Evolutionary conservation across 2,329 filamentous ascomycete genomes (phyloP), one percentile per base, ranked within the genome.

Genomic region (Neofusicoccum laricinum): DNA sequence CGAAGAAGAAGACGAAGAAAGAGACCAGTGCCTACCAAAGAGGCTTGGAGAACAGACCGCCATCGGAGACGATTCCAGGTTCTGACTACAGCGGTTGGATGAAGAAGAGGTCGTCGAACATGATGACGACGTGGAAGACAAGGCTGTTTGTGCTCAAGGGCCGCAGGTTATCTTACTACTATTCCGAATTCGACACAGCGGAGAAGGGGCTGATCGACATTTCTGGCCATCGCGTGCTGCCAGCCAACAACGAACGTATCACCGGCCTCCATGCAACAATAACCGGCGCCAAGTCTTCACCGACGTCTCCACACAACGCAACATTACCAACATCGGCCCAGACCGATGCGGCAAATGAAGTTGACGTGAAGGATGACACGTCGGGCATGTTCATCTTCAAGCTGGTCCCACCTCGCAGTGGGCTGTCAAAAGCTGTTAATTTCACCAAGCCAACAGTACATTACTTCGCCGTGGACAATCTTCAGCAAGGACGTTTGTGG

Each of bases 21-120:
- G 89, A 92, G 65, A 99, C 95, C 0, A 97, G 93, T 72, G 95
- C 95, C 0, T 99, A 98, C 77, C 91, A 89, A 17, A 89, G 91
- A 34, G 95, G 95, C 0, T 80, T 98, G 45, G 85, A 91, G 70
- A 93, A 93, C 77, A 90, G 94, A 66, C 80, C 86, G 0, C 95
- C 95, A 0, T 83, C 88, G 63, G 92, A 97, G 73, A 93, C 94
- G 66, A 95, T 97, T 77, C 81, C 88, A 67, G 88, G 87, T 66
- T 94, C 92, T 63, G 94, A 99, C 73, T 98, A 97, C 76, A 94
- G 90, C 71, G 95, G 95, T 1, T 99, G 95, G 95, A 99, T 99
- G 95, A 98, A 95, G 83, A 99, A 99, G 84, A 93, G 96, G 78
- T 97, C 92, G 66, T 94, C 92, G 1, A 95, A 94, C 72, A 82